Evolutionary conservation across 192 early-diverging fungal genomes (phyloP).

Genomic region (Radiomyces spectabilis): DNA sequence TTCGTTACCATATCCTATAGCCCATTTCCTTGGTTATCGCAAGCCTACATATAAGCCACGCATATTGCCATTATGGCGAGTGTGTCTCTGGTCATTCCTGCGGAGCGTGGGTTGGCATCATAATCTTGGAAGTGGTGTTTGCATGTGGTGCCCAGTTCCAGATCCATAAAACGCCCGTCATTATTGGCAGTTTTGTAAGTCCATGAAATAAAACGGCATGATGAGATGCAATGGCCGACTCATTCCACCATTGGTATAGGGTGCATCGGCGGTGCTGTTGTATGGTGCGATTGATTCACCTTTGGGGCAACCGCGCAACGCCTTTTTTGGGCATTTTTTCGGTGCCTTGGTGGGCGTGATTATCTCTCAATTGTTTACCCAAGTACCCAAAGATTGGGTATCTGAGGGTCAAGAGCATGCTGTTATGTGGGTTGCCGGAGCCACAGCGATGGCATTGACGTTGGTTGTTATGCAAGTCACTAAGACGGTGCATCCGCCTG

Average conservation of each 20-base stretch:
- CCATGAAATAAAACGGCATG: neutral
- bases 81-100: constrained; percentile 19
- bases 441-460: constrained; percentile 38
- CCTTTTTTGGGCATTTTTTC: constrained; percentile 35
- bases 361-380: constrained; percentile 31
- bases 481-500: constrained; percentile 47
- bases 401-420: constrained; percentile 18
- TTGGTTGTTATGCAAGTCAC: constrained; percentile 46
- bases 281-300: constrained; percentile 56
- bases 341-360: constrained; percentile 35
- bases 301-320: constrained; percentile 50
- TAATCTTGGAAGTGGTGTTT: constrained; percentile 15
- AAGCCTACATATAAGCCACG: neutral
- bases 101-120: constrained; percentile 18
- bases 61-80: constrained; percentile 10
- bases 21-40: constrained; percentile 18
- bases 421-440: constrained; percentile 42
- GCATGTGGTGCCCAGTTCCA: constrained; percentile 5
- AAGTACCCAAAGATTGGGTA: constrained; percentile 10
- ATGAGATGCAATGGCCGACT: neutral
- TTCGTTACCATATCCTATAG: constrained; percentile 1
- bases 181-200: constrained; percentile 29
- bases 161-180: constrained; percentile 8
- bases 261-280: constrained; percentile 53
- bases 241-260: constrained; percentile 38